phyloP scores from a whole-genome alignment of 305 asterid species.

The Andrographis paniculata region DNA sequence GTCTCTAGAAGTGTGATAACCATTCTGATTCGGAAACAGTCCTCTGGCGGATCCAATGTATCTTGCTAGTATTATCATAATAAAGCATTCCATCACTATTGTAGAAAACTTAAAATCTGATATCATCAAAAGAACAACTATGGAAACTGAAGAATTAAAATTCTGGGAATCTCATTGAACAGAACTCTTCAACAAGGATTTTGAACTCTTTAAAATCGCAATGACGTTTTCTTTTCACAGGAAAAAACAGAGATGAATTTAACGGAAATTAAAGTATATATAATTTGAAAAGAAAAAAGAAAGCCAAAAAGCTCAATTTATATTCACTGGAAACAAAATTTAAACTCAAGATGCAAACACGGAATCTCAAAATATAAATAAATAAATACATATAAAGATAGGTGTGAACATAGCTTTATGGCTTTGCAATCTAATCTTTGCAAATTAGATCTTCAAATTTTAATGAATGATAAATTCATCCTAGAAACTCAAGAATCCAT shows the following conservation, averaged over 20 bases:
- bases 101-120: slow-evolving; percentile 13
- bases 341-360: too few relatives aligned
- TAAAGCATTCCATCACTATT: slow-evolving; percentile 22
- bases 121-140: slow-evolving; percentile 1
- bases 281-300: too few relatives aligned
- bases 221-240: too few relatives aligned
- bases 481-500: slow-evolving; percentile 17
- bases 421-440: slow-evolving; percentile 2
- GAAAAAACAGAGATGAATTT: too few relatives aligned
- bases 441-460: not conserved
- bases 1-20: slow-evolving; percentile 90
- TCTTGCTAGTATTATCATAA: slow-evolving; percentile 62
- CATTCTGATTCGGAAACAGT: slow-evolving; percentile 94
- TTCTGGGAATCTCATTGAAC: too few relatives aligned
- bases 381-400: too few relatives aligned
- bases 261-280: too few relatives aligned
- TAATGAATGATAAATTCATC: not conserved
- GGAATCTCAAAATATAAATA: too few relatives aligned
- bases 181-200: too few relatives aligned
- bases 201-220: too few relatives aligned
- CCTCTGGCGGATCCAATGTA: slow-evolving; percentile 91
- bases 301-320: too few relatives aligned
- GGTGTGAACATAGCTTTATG: slow-evolving; percentile 1
- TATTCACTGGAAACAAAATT: too few relatives aligned
- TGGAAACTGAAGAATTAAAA: not conserved